Evolutionary conservation across 139 green algal genomes (phyloP).

Genomic region (Eudorina sp.): DNA sequence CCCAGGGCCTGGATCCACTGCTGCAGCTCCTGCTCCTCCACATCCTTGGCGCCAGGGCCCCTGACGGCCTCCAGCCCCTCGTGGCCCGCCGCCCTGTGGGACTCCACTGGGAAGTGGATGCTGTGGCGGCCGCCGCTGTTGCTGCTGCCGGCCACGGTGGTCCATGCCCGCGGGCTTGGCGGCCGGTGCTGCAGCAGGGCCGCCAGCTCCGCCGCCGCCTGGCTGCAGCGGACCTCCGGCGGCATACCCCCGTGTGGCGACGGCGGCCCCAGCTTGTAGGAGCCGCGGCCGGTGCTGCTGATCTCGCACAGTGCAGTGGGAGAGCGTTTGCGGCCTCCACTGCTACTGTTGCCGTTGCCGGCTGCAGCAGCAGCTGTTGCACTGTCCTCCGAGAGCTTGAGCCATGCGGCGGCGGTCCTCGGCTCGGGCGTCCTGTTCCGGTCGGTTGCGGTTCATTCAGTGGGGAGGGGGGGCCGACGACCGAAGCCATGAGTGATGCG

Average conservation of each 20-base stretch:
- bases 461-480: too few relatives aligned
- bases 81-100: too few relatives aligned
- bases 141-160: neutral
- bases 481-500: too few relatives aligned
- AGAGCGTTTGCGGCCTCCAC: neutral
- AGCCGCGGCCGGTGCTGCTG: constrained; percentile 18
- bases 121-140: neutral
- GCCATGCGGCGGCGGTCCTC: neutral
- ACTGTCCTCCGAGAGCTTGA: neutral
- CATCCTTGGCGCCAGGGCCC: neutral
- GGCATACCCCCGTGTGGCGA: neutral
- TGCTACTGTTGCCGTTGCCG: too few relatives aligned
- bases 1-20: too few relatives aligned
- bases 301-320: neutral
- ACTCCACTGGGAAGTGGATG: too few relatives aligned
- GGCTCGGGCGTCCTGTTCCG: constrained; percentile 35
- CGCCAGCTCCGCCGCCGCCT: constrained; percentile 6
- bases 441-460: too few relatives aligned
- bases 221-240: neutral
- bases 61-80: neutral
- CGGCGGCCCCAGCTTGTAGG: neutral
- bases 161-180: neutral
- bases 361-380: too few relatives aligned
- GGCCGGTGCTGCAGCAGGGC: neutral
- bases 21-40: too few relatives aligned